Base-by-base conservation (phyloP, 495 filamentous ascomycete species). In the Baudoinia panamericana region DNA sequence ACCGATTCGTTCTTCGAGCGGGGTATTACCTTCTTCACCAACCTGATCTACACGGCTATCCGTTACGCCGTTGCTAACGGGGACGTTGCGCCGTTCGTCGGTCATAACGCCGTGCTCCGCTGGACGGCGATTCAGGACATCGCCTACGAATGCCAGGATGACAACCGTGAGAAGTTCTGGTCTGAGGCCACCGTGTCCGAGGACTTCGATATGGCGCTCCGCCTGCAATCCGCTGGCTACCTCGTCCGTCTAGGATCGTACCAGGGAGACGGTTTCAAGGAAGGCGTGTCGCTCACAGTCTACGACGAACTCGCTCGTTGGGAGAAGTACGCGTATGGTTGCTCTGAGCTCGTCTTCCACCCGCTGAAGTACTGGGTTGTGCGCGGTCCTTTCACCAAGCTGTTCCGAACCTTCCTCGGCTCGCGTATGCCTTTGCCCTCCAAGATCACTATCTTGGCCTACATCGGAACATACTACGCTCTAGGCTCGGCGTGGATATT, bases 291-390 rank as follows among this genome's bases (percentile, higher is more conserved):
- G 10, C 66, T 87, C 9, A 87, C 82, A 7, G 82, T 87, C 21
- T 87, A 87, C 58, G 82, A 87, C 56, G 82, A 87, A 55, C 63
- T 87, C 18, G 75, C 78, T 3, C 76, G 82, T 22, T 86, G 81
- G 81, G 81, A 86, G 51, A 86, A 86, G 58, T 86, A 86, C 58
- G 82, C 82, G 4, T 87, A 86, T 54, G 82, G 82, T n/a, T 87
- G 82, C 57, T 83, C 79, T 63, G 82, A 87, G 56, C 61, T 87
- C 31, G 67, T 87, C 45, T 87, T 87, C 68, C 64, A 84, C 51
- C 82, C 82, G 0, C 57, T 87, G 12, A 53, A 51, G 15, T 62
- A 66, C 48, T 80, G 76, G 76, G 36, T 62, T 23, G 56, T 49
- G 1, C 54, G 58, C 12, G 75, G 76, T 2, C 80, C 79, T 12